Evolutionary conservation across 768 basidiomycete genomes (phyloP), one percentile per base, ranked within the genome.

Genomic region (Lentinula sp.): DNA sequence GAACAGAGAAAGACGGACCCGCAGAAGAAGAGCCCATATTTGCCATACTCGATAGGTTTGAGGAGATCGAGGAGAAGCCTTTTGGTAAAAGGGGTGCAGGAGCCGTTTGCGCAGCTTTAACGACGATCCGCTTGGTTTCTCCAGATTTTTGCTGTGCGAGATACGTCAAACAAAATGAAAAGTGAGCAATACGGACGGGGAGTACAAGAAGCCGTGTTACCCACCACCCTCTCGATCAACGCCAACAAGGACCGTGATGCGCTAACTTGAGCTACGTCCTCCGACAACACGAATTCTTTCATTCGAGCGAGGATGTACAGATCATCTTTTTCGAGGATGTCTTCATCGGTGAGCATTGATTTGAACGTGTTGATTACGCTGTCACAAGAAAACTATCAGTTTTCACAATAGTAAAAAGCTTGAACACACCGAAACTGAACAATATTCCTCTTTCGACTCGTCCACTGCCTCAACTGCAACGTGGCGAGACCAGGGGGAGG

Each of bases 341-440:
- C 83, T 32, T 90, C 88, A 58, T 93, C 91, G 36, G 83, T 84
- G 32, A 98, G 79, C 89, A 98, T 93, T 4, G 91, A 80, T 71
- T 92, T 93, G 68, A 99, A 82, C 0, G 89, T 89, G 67, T 98
- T 98, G 63, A 95, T 78, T 16, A 98, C 94, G 18, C 95, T 92
- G 9, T n/a, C 2, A 12, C 6, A 16, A 48, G 28, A 48, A 59
- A 33, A 28, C 50, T 49, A 35, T 39, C 8, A 39, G 37, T 39
- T 39, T 8, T 39, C 37, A 28, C 28, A 28, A 28, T 3, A 28
- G 28, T 2, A 3, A 28, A 28, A 3, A 28, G 28, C 28, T 39
- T 13, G 2, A 59, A 73, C 86, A 37, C 67, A 95, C 95, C 95
- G 85, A 72, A 90, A 83, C 61, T 91, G 89, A 61, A 97, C 88